These are phyloP conservation scores for Debaryomyces nepalensis DNA, from an alignment of 1,139 yeast species.

Conservation along the genomic window DNA sequence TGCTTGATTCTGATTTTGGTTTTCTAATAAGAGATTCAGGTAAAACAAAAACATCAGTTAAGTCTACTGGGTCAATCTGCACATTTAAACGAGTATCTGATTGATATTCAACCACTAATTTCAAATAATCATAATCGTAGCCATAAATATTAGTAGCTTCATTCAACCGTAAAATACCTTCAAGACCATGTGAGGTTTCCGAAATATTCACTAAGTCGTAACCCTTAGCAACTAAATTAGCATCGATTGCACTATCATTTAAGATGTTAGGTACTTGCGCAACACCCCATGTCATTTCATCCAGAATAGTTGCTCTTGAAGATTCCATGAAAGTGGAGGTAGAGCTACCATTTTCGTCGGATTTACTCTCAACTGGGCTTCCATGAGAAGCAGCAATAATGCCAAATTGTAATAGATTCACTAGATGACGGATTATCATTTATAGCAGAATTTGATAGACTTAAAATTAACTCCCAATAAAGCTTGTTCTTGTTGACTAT, in stretches of 20 bases:
- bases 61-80: slow-evolving; percentile 28
- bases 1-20: slow-evolving; percentile 22
- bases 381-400: neutral
- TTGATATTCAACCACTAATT: slow-evolving; percentile 34
- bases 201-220: slow-evolving; percentile 25
- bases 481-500: too few species aligned
- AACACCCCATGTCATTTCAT: slow-evolving; percentile 20
- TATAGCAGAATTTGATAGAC: neutral
- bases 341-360: neutral
- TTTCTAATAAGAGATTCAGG: slow-evolving; percentile 29
- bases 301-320: slow-evolving; percentile 6
- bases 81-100: slow-evolving; percentile 28
- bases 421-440: too few species aligned
- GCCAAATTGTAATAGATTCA: slow-evolving; percentile 1
- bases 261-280: slow-evolving; percentile 30
- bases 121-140: slow-evolving; percentile 30
- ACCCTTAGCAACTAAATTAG: slow-evolving; percentile 32
- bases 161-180: slow-evolving; percentile 27
- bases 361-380: neutral
- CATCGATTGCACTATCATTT: slow-evolving; percentile 31
- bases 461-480: too few species aligned
- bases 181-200: slow-evolving; percentile 24
- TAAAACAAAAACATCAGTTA: slow-evolving; percentile 30
- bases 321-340: slow-evolving; percentile 4
- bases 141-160: slow-evolving; percentile 35